Evolutionary conservation across 495 filamentous ascomycete species (phyloP), one percentile per base, ranked within the genome.

Genomic region (Neurospora intermedia): DNA sequence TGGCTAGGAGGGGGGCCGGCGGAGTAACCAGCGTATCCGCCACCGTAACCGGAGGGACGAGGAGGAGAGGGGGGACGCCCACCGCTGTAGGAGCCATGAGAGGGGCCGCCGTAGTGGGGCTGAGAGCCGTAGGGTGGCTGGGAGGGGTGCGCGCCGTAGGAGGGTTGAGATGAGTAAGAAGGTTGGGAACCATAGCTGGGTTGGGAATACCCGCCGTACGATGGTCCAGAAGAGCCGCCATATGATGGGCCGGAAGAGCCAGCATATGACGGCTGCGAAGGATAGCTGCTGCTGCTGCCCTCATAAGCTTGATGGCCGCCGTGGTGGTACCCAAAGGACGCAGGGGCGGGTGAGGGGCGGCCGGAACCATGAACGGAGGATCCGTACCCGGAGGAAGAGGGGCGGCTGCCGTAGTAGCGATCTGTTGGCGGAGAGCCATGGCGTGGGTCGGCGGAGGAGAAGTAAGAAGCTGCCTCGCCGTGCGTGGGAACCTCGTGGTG

Each of bases 401-500:
- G 69, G 10, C 6, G 73, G 38, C 59, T 62, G 3, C 13, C 40
- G n/a, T 69, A 69, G 45, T 38, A 69, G 43, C 45, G 40, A 66
- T 27, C 54, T 1, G 54, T 18, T 18, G 54, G 54, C 1, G 54
- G 54, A 15, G 54, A 66, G 27, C 15, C 7, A 66, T 27, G 54
- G 27, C 54, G 54, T 0, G 27, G 3, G 7, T 66, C 27, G 54
- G 54, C 54, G 3, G 27, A 18, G 0, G 45, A 31, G 0, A 62
- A 31, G 40, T 75, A 75, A 1, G 69, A 46, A 7, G 73, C 70
- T 35, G 70, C 70, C 70, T 72, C 70, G 1, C 70, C 70, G 0
- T 69, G 70, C 15, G 70, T 31, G 9, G 70, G 27, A 1, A 39
- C 0, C 27, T 72, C 0, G 31, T 71, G 70, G 1, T 71, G 38